Conservation (phyloP, 768 basidiomycete species). For the Russula abietina region DNA sequence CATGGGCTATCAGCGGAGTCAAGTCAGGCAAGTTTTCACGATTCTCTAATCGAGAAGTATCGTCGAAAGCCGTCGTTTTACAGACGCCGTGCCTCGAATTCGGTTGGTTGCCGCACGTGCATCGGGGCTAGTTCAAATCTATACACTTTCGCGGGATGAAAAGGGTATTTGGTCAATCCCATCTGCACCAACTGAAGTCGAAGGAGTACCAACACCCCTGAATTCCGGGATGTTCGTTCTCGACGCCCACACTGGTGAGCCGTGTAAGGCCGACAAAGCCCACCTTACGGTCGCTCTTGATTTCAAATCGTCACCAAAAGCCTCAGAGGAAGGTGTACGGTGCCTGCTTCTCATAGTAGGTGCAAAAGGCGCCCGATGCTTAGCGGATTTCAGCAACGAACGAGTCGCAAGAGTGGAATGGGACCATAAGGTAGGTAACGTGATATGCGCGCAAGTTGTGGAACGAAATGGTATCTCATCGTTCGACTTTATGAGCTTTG, state of each 20-base stretch:
- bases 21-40: slow-evolving; percentile 41
- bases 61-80: neutral
- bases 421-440: slow-evolving; percentile 45
- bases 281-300: slow-evolving; percentile 37
- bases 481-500: neutral
- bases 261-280: slow-evolving; percentile 39
- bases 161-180: slow-evolving; percentile 34
- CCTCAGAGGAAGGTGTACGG: slow-evolving; percentile 28
- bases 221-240: slow-evolving; percentile 48
- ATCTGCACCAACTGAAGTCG: slow-evolving; percentile 34
- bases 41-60: neutral
- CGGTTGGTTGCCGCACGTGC: slow-evolving; percentile 57
- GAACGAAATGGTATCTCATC: slow-evolving; percentile 44
- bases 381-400: slow-evolving; percentile 58
- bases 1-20: slow-evolving; percentile 60
- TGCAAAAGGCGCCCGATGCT: slow-evolving; percentile 50
- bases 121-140: slow-evolving; percentile 56
- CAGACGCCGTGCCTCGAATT: slow-evolving; percentile 43
- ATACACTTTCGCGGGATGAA: slow-evolving; percentile 41
- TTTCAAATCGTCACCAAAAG: slow-evolving; percentile 10
- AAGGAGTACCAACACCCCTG: slow-evolving; percentile 43
- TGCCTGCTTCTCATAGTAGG: slow-evolving; percentile 51
- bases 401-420: slow-evolving; percentile 63
- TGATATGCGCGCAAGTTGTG: slow-evolving; percentile 49
- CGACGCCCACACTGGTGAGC: slow-evolving; percentile 46